Conservation (phyloP, 2,329 filamentous ascomycete genomes). For the Microcyclospora tardicrescens region DNA sequence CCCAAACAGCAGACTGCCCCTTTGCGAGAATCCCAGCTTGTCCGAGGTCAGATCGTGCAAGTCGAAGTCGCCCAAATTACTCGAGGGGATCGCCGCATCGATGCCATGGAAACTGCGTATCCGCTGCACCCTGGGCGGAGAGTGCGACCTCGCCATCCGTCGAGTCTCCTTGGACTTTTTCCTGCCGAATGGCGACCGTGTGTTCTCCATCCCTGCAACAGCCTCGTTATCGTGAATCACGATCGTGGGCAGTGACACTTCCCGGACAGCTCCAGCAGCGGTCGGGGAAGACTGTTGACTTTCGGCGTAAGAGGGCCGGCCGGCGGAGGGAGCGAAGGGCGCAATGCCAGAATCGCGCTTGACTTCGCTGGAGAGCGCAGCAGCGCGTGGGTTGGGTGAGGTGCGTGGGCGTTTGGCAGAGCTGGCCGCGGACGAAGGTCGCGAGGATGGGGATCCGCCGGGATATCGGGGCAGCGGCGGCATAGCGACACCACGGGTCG, state of each 20-base stretch:
- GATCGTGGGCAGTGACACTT: slow-evolving; percentile 32
- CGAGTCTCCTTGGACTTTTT: slow-evolving; percentile 6
- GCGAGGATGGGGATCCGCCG: slow-evolving; percentile 3
- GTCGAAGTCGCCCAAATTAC: slow-evolving; percentile 35
- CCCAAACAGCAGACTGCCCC: slow-evolving; percentile 46
- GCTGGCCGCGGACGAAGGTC: slow-evolving; percentile 1
- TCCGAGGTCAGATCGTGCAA: slow-evolving; percentile 39
- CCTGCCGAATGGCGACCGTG: slow-evolving; percentile 7
- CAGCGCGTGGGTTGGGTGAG: slow-evolving; percentile 4
- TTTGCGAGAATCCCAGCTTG: slow-evolving; percentile 45
- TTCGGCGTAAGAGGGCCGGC: slow-evolving; percentile 8
- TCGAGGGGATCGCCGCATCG: slow-evolving; percentile 42
- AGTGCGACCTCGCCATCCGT: slow-evolving; percentile 2
- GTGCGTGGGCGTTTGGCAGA: slow-evolving; percentile 1
- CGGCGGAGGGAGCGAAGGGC: slow-evolving; percentile 13
- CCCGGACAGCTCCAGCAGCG: slow-evolving; percentile 16
- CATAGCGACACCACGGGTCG: slow-evolving; percentile 1
- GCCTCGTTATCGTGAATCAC: slow-evolving; percentile 29
- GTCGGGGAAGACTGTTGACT: slow-evolving; percentile 5
- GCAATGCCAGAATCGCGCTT: slow-evolving; percentile 25
- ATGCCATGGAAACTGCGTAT: slow-evolving; percentile 35
- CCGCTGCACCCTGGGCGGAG: slow-evolving; percentile 6
- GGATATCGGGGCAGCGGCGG: slow-evolving; percentile 5
- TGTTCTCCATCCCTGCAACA: slow-evolving; percentile 7
- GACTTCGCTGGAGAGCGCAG: slow-evolving; percentile 5